Evolutionary conservation across 2,329 filamentous ascomycete species (phyloP).

Genomic region (Tolypocladium capitatum): DNA sequence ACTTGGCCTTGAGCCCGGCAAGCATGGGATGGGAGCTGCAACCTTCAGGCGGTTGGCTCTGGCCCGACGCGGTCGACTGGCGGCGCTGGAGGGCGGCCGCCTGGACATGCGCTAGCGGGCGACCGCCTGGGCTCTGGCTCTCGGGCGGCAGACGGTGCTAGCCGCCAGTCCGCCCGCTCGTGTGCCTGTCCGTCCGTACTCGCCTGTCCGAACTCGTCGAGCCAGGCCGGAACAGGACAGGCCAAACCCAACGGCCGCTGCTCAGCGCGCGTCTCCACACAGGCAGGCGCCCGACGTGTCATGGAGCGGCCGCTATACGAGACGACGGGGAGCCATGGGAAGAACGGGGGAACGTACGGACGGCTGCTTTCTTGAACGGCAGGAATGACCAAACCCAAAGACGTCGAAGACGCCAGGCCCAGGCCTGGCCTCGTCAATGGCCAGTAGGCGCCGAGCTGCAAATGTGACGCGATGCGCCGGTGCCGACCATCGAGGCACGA

Average conservation of each 20-base stretch:
- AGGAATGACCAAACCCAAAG: neutral
- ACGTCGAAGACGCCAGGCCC: neutral
- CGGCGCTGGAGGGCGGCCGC: neutral
- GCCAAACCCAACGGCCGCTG: no score
- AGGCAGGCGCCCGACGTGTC: neutral
- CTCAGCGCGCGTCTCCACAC: neutral
- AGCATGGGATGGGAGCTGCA: neutral
- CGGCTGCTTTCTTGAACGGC: neutral
- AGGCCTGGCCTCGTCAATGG: neutral
- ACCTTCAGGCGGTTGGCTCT: neutral
- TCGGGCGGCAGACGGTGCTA: neutral
- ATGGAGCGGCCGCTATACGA: neutral
- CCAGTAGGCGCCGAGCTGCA: neutral
- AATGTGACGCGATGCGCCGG: neutral
- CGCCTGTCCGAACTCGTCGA: no score
- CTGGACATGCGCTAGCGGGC: neutral
- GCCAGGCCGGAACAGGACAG: no score
- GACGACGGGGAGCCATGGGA: neutral
- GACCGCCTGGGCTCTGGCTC: neutral
- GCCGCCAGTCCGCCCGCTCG: slow-evolving; percentile 2
- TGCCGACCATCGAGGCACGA: neutral
- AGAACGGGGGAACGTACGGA: neutral
- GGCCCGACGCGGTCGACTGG: no score
- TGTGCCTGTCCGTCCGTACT: no score
- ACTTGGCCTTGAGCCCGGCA: neutral